These are phyloP conservation scores for Catunica adiposa DNA, from an alignment of 2,329 filamentous ascomycete species.

Conservation along the genomic window DNA sequence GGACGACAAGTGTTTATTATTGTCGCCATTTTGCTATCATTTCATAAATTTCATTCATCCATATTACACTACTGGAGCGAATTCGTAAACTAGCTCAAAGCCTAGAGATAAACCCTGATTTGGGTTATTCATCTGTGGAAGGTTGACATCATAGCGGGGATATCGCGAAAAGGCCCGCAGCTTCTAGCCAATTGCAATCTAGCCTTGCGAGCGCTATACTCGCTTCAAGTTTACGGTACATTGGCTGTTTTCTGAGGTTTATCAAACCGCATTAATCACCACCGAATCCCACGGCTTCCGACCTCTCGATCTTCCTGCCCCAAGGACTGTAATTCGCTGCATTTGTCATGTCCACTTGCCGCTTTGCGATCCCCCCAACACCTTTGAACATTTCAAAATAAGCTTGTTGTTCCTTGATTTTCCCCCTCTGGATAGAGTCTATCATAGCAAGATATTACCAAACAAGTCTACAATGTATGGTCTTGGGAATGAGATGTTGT, in stretches of 20 bases:
- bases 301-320: background rate
- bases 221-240: no score
- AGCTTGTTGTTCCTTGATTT: background rate
- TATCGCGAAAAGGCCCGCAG: slow-evolving; percentile 1
- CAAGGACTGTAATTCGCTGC: background rate
- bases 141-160: slow-evolving; percentile 15
- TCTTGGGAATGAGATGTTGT: background rate
- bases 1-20: no score
- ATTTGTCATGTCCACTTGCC: background rate
- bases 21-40: background rate
- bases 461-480: background rate
- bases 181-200: background rate
- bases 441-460: background rate
- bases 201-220: background rate
- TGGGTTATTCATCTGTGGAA: background rate
- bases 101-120: background rate
- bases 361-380: background rate
- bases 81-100: background rate
- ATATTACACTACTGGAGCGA: background rate
- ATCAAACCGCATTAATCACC: background rate
- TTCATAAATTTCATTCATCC: background rate
- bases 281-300: background rate
- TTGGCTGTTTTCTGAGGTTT: background rate
- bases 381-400: background rate
- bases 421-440: background rate